Base-by-base conservation (phyloP, 345 rosid species). In the Salix udensis region DNA sequence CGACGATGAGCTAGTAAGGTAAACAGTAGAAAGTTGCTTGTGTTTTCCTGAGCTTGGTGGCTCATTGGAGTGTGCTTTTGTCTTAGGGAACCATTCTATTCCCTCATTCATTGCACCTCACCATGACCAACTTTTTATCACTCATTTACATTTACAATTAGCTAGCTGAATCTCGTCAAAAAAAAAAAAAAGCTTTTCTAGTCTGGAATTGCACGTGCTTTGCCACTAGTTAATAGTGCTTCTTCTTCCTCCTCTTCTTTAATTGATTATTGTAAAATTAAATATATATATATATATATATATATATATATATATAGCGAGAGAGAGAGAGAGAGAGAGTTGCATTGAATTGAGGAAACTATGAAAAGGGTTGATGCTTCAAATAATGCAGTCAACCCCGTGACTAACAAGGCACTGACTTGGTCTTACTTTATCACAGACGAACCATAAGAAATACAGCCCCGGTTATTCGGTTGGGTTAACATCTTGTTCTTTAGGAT, bases 151-250 rank as follows among this genome's bases (percentile, higher is more conserved):
- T 39, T 19, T 21, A 26, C 13, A 60, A 69, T 48, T 16, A 34
- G 52, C 31, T 11, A 71, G 64, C 61, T 62, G 66, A 40, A 55
- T 30, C 68, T 18, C 16, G 66, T 58, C n/a, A 53, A 68, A 28
- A 28, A 28, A 28, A n/a, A 39, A 9, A 9, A 7, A 31, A 10
- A 26, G 21, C 19, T 26, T 44, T 28, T 9, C 37, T 28, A 1
- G 50, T 31, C 2, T 66, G 72, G n/a, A 61, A 73, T 18, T 44
- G 78, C 83, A 77, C 81, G 61, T 74, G 82, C 65, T 67, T 40
- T 13, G 60, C 61, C 44, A 31, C 75, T 6, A 28, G 24, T 64
- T 61, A 37, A 36, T 40, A 19, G 1, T 46, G 48, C 39, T 69
- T 19, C 9, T 2, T 52, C 21, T 0, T 18, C n/a, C 7, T 6